Evolutionary conservation across 1,139 yeast genomes (phyloP).

Genomic region (Blastobotrys elegans): DNA sequence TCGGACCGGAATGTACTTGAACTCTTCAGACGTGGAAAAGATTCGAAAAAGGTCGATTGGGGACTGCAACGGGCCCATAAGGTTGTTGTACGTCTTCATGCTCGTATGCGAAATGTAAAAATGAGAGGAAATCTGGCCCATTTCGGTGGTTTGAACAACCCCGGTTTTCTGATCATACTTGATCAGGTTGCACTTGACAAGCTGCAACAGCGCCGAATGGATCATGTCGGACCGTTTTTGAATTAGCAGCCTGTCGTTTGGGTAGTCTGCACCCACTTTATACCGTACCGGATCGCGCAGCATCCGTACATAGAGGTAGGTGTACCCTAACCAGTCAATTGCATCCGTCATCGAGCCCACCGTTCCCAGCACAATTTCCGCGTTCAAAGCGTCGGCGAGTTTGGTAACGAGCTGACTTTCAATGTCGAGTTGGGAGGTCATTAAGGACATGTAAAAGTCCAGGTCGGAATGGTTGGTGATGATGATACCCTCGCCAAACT

Average conservation of each 20-base stretch:
- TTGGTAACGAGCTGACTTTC: constrained; percentile 78
- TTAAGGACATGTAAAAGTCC: constrained; percentile 80
- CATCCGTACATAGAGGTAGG: constrained; percentile 83
- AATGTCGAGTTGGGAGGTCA: constrained; percentile 87
- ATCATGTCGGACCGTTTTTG: constrained; percentile 61
- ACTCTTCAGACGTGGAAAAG: constrained; percentile 81
- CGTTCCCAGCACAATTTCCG: constrained; percentile 77
- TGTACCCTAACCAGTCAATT: constrained; percentile 69
- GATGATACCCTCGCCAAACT: constrained; percentile 88
- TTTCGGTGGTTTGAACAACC: constrained; percentile 53
- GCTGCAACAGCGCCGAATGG: constrained; percentile 66
- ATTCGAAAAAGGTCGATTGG: constrained; percentile 75
- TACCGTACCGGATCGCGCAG: constrained; percentile 65
- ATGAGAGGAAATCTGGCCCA: constrained; percentile 83
- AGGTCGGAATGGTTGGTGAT: constrained; percentile 83
- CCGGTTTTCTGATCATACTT: constrained; percentile 54
- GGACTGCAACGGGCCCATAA: constrained; percentile 58
- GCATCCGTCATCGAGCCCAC: constrained; percentile 61
- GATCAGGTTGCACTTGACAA: constrained; percentile 53
- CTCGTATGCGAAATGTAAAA: constrained; percentile 78
- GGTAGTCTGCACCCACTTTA: constrained; percentile 66
- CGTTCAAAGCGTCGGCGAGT: constrained; percentile 73
- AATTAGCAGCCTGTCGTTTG: constrained; percentile 44
- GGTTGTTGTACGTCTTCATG: constrained; percentile 54
- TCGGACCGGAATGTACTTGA: constrained; percentile 74